A percentile compares a stretch with the other conserved stretches of the same genome.
phyloP scores from a whole-genome alignment of 73 alveolate genomes.

The Uronychia binucleata region DNA sequence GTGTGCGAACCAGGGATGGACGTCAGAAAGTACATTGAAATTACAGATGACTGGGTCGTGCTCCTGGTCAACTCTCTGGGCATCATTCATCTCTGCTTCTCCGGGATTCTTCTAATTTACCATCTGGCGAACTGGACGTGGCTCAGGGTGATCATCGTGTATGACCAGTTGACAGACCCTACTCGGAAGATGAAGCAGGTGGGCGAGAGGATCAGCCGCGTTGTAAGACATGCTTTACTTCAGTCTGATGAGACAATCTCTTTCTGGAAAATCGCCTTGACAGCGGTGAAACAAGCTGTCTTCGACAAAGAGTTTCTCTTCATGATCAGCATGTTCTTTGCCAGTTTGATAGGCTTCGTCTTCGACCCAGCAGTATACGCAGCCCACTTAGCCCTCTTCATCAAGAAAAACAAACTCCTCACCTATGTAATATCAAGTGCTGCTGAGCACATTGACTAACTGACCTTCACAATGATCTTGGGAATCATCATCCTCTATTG shows the following conservation, averaged over 20 bases:
- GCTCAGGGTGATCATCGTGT: neutral
- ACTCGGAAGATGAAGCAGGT: neutral
- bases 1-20: neutral
- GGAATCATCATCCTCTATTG: neutral
- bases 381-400: neutral
- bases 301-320: neutral
- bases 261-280: neutral
- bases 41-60: neutral
- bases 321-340: neutral
- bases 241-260: neutral
- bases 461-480: neutral
- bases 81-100: neutral
- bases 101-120: neutral
- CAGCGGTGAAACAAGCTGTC: neutral
- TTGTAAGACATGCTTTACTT: neutral
- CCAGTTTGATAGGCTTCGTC: neutral
- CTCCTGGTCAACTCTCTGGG: neutral
- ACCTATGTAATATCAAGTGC: neutral
- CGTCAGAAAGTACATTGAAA: neutral
- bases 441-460: neutral
- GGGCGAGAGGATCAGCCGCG: neutral
- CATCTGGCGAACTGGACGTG: constrained; percentile 1
- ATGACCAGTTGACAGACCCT: constrained; percentile 1
- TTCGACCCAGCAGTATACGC: neutral
- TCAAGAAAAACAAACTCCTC: neutral